Base-by-base conservation (phyloP, 345 rosid species). In the Salix purpurea region DNA sequence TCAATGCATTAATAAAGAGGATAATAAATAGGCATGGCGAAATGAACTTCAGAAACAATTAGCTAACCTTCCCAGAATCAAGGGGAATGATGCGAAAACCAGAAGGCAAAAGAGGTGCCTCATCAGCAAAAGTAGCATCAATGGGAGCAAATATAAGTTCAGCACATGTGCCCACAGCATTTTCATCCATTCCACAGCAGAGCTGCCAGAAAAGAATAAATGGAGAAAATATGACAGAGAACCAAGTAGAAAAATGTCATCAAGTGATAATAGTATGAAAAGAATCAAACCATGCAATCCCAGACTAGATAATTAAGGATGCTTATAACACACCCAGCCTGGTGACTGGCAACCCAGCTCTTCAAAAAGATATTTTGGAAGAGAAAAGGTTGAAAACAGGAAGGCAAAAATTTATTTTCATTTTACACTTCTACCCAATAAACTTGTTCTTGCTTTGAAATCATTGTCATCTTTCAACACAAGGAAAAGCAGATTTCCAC, bases 21-120 rank as follows among this genome's bases (percentile, higher is more conserved):
- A 19, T 52, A 46, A 58, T 58, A 24, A 73, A 54, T 28, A 58
- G 76, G 32, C 23, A 40, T 61, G 54, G 9, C 32, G 30, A 72
- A 10, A n/a, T 7, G 0, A 23, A 28, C 46, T 4, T 3, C 7
- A 42, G 39, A 56, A 32, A 37, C 6, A 37, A 65, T 61, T 39
- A 26, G 52, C 83, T 77, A 46, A 94, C 98, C 97, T 94, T 94
- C 36, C 93, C 91, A 10, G 93, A 91, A 67, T 90, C 96, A 40
- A 94, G 98, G 75, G 98, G 98, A 74, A 92, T 94, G 46, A 94
- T 92, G 78, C 98, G 98, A 74, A 94, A 94, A 72, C 97, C 98
- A 82, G 97, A 94, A 68, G 98, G 98, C 52, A 94, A 81, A 75
- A 94, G 88, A 56, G 97, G 98, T 36, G 98, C 94, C 82, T 92